These are phyloP conservation scores for Nematocida sp. DNA, from an alignment of 371 early-diverging fungal species.

Conservation along the genomic window DNA sequence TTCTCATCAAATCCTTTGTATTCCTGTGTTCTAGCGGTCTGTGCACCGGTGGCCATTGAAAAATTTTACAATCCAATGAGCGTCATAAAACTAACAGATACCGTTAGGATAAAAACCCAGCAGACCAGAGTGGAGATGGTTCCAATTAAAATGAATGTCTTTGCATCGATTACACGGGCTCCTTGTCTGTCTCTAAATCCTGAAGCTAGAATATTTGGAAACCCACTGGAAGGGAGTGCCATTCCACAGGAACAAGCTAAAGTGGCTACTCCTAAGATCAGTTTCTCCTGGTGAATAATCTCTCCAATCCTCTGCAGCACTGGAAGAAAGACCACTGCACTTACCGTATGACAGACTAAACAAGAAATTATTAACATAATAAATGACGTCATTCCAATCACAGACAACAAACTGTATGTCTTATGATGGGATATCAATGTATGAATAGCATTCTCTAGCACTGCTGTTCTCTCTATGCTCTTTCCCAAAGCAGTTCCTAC, in stretches of 20 bases:
- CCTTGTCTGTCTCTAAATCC: neutral
- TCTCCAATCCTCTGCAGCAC: conserved; percentile 35
- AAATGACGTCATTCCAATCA: conserved; percentile 1
- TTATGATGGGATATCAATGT: conserved; percentile 1
- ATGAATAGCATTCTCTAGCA: conserved; percentile 16
- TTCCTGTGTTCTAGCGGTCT: no score
- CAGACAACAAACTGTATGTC: neutral
- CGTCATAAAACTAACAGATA: conserved; percentile 18
- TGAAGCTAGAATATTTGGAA: conserved; percentile 41
- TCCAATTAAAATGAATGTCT: conserved; percentile 20
- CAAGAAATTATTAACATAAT: conserved; percentile 36
- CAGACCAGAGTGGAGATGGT: conserved; percentile 10
- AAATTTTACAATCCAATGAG: conserved; percentile 18
- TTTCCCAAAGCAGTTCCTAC: conserved; percentile 44
- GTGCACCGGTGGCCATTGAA: neutral
- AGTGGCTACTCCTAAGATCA: conserved; percentile 15
- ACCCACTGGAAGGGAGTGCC: conserved; percentile 47
- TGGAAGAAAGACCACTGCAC: conserved; percentile 39
- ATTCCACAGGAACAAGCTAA: conserved; percentile 48
- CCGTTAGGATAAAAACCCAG: conserved; percentile 36
- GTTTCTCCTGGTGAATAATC: neutral
- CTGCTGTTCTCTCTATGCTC: conserved; percentile 29
- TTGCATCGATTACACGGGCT: neutral
- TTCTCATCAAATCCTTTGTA: conserved; percentile 77
- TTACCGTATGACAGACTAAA: conserved; percentile 46